Evolutionary conservation across 1,284 basidiomycete genomes (phyloP).

Genomic region (Ceratobasidium sp.): DNA sequence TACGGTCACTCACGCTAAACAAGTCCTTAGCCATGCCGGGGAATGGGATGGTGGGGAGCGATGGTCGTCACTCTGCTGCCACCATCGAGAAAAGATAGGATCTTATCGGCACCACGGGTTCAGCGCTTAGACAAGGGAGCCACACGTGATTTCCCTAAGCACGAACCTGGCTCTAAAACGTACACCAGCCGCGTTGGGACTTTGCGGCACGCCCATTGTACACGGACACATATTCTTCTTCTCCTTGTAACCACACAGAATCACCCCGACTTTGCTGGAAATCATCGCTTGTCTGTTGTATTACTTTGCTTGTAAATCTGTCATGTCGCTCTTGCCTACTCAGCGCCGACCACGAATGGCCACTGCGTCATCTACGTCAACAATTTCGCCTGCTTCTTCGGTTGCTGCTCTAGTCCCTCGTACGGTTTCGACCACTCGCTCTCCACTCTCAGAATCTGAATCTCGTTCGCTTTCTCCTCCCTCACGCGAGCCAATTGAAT

Average conservation of each 20-base stretch:
- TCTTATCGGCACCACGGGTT: conserved; percentile 33
- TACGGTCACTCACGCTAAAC: conserved; percentile 13
- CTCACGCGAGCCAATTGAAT: conserved; percentile 8
- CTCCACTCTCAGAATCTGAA: not conserved
- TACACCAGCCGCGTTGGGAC: too few relatives aligned
- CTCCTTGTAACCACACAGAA: too few relatives aligned
- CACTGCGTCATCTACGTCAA: not conserved
- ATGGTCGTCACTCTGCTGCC: conserved; percentile 4
- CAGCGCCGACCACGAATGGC: conserved; percentile 22
- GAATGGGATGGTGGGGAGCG: not conserved
- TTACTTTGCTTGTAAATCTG: not conserved
- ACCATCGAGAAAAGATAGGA: conserved; percentile 17
- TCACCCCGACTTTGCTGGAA: not conserved
- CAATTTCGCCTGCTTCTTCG: not conserved
- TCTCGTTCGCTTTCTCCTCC: conserved; percentile 13
- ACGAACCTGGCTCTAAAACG: not conserved
- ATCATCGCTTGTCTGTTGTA: not conserved
- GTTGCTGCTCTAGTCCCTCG: conserved; percentile 30
- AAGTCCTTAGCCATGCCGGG: conserved; percentile 33
- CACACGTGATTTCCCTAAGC: conserved; percentile 11
- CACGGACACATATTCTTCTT: too few relatives aligned
- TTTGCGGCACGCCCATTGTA: too few relatives aligned
- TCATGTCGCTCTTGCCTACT: conserved; percentile 24
- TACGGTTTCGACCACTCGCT: not conserved
- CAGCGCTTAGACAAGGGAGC: conserved; percentile 24